Conservation (phyloP, 2,329 filamentous ascomycete species). For the Dryadomyces quercivorus region DNA sequence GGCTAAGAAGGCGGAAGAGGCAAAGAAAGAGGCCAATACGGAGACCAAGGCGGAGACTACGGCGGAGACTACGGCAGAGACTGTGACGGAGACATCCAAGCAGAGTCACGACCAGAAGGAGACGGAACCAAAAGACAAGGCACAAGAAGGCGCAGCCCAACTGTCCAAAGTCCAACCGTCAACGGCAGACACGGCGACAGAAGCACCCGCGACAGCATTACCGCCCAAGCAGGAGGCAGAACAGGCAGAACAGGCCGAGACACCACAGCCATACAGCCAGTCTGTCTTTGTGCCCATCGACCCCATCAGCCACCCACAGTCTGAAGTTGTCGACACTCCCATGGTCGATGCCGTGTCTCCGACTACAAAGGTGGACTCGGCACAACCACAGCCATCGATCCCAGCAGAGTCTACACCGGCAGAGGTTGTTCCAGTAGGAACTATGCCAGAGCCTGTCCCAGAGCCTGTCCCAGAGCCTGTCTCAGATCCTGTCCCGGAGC, state of each 20-base stretch:
- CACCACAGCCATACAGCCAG: not conserved
- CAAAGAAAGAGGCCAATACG: not conserved
- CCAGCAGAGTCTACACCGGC: no score
- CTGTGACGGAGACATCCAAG: not conserved
- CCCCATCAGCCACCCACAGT: slow-evolving; percentile 3
- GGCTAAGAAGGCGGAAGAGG: not conserved
- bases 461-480: not conserved
- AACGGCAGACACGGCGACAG: no score
- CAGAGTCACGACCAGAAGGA: no score
- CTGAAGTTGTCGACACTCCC: not conserved
- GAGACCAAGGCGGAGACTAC: not conserved
- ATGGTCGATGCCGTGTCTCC: not conserved
- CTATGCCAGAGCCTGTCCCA: not conserved
- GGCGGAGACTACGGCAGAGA: not conserved
- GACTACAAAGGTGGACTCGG: not conserved
- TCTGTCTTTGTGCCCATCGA: slow-evolving; percentile 9
- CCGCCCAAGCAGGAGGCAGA: not conserved
- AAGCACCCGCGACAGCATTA: no score
- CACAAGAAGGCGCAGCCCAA: no score
- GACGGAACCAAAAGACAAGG: no score
- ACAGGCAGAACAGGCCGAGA: not conserved
- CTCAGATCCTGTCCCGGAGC: not conserved
- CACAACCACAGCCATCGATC: not conserved
- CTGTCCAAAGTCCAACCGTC: no score
- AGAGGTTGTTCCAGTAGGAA: no score